A percentile compares a stretch with the other conserved stretches of the same genome.
Conservation (phyloP, 2,329 filamentous ascomycete genomes). For the Colletotrichum sp. region DNA sequence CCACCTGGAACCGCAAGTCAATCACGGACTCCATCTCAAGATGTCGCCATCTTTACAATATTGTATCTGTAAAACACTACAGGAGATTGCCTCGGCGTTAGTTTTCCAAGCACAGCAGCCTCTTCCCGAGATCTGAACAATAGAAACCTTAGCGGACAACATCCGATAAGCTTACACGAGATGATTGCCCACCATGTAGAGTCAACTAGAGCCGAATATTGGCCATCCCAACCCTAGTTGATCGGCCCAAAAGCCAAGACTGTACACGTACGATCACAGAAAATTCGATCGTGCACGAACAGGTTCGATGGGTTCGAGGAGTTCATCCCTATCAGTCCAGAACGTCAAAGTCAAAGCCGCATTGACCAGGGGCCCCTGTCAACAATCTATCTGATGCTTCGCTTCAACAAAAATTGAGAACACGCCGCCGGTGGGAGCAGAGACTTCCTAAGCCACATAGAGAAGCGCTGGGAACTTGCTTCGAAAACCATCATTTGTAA, state of each 20-base stretch:
- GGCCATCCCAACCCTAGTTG: neutral
- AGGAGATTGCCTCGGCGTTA: neutral
- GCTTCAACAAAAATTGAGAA: neutral
- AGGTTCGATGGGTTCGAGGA: neutral
- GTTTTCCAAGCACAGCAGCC: neutral
- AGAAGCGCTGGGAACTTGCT: neutral
- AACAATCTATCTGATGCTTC: neutral
- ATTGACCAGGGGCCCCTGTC: neutral
- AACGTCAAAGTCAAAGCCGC: neutral
- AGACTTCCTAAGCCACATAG: neutral
- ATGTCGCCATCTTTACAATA: neutral
- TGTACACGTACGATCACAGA: neutral
- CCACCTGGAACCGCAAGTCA: neutral
- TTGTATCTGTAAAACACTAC: neutral
- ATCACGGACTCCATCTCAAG: neutral
- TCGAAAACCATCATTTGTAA: rapidly evolving
- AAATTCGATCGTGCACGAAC: neutral
- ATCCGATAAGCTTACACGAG: neutral
- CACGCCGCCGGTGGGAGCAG: neutral
- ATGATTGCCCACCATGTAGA: neutral
- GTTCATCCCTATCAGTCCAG: neutral
- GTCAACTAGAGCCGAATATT: neutral
- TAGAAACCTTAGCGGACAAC: neutral
- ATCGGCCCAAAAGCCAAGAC: neutral
- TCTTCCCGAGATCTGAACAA: neutral